phyloP scores from a whole-genome alignment of 1,139 yeast species.

The Nakaseomyces uthaithaninus region DNA sequence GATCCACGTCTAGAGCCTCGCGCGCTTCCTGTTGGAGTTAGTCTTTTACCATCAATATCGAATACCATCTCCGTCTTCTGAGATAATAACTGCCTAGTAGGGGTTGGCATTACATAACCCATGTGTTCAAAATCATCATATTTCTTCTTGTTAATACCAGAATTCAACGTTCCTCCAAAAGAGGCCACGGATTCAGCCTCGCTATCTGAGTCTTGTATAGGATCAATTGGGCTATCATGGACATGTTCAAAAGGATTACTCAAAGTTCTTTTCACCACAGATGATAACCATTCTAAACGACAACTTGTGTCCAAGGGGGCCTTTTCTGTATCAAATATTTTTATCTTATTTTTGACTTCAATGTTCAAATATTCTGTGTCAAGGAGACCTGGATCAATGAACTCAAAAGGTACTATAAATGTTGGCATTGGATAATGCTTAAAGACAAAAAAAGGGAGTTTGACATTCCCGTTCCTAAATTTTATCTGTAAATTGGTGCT shows the following conservation, averaged over 20 bases:
- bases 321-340: neutral
- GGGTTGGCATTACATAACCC: conserved; percentile 28
- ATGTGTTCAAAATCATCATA: conserved; percentile 24
- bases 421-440: conserved; percentile 32
- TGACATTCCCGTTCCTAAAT: conserved; percentile 30
- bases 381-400: conserved; percentile 26
- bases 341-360: neutral
- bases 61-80: conserved; percentile 11
- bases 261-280: conserved; percentile 18
- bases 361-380: conserved; percentile 13
- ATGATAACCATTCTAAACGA: conserved; percentile 15
- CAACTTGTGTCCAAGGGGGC: conserved; percentile 5
- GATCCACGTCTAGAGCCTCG: conserved; percentile 29
- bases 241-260: conserved; percentile 20
- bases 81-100: conserved; percentile 19
- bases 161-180: conserved; percentile 22
- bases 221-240: conserved; percentile 7
- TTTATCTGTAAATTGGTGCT: conserved; percentile 31
- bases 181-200: conserved; percentile 21
- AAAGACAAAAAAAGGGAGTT: conserved; percentile 33
- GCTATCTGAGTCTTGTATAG: conserved; percentile 12
- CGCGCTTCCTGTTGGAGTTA: conserved; percentile 19
- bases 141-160: conserved; percentile 21
- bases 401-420: conserved; percentile 31
- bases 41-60: conserved; percentile 16